Evolutionary conservation across 2,329 filamentous ascomycete species (phyloP).

Genomic region (Pleoardoris graminearum): DNA sequence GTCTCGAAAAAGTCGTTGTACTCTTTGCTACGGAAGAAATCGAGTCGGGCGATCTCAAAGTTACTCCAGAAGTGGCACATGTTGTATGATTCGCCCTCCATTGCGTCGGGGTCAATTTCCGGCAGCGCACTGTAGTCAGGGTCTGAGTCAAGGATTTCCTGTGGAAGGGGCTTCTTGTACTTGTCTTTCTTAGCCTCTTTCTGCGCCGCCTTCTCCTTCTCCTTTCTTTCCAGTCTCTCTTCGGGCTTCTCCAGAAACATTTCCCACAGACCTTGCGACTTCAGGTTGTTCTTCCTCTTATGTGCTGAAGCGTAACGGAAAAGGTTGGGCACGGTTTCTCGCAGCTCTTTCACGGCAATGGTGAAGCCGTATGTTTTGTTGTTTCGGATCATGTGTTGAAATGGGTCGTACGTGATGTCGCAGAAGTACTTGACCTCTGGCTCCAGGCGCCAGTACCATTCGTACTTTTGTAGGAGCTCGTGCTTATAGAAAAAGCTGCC

Average conservation of each 20-base stretch:
- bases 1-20: constrained; percentile 98
- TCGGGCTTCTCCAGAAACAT: constrained; percentile 89
- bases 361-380: constrained; percentile 99
- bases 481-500: constrained; percentile 94
- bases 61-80: constrained; percentile 99
- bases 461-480: constrained; percentile 89
- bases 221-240: constrained; percentile 51
- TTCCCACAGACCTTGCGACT: constrained; percentile 92
- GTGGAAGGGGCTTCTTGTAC: constrained; percentile 70
- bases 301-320: constrained; percentile 99
- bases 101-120: constrained; percentile 84
- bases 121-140: constrained; percentile 71
- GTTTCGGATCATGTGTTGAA: constrained; percentile 86
- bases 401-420: constrained; percentile 98
- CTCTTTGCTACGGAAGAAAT: constrained; percentile 96
- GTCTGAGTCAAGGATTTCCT: constrained; percentile 79
- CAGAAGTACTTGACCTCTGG: constrained; percentile 99
- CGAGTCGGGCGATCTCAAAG: constrained; percentile 93
- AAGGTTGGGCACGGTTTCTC: constrained; percentile 97
- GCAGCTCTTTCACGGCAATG: constrained; percentile 96
- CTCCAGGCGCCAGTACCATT: constrained; percentile 99
- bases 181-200: constrained; percentile 65
- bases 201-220: constrained; percentile 50
- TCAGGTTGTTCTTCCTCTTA: constrained; percentile 88
- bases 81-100: constrained; percentile 98